Evolutionary conservation across 257 asterid species (phyloP), one percentile per base, ranked within the genome.

Genomic region (Lavandula angustifolia): DNA sequence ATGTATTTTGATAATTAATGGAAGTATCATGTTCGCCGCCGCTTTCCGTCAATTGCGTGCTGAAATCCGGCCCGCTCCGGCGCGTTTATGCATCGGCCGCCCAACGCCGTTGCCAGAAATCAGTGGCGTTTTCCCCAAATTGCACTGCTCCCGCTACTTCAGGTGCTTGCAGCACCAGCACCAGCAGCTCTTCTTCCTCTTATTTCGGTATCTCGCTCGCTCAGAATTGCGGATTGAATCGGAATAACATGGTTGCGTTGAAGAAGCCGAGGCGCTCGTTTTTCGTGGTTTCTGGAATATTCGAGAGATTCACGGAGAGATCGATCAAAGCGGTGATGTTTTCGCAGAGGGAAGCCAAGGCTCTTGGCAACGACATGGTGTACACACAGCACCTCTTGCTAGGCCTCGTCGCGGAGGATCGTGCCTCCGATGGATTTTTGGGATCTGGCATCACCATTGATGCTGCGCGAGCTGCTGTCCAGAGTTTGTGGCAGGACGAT

Each of bases 361-460:
- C 84, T 4, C 68, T 85, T 60, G 95, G 97, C 5, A 74, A 75
- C 41, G 92, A 87, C 40, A 79, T 76, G 84, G 99, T 94, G 72
- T 69, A 66, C 54, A 86, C 94, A 0, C 95, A 90, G 71, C 99
- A 94, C 66, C 87, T 94, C 40, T 70, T 94, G 83, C 78, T 94
- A 2, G 99, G 99, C 17, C 88, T 94, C 60, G 66, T 94, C 4
- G 95, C 96, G 0, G 99, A 94, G 91, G 97, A 90, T 86, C 97
- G 87, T 37, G 80, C 76, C 70, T 65, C 94, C 6, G 79, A 72
- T 33, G 99, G 99, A n/a, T 87, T 90, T 57, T 50, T 94, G 54
- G 96, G 86, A 43, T 94, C 95, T 9, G 92, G 92, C 14, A 77
- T 90, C 71, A 74, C 84, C 31, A 76, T 94, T 55, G 95, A 78